Evolutionary conservation across 495 filamentous ascomycete species (phyloP).

Genomic region (Hypoxylon rickii): DNA sequence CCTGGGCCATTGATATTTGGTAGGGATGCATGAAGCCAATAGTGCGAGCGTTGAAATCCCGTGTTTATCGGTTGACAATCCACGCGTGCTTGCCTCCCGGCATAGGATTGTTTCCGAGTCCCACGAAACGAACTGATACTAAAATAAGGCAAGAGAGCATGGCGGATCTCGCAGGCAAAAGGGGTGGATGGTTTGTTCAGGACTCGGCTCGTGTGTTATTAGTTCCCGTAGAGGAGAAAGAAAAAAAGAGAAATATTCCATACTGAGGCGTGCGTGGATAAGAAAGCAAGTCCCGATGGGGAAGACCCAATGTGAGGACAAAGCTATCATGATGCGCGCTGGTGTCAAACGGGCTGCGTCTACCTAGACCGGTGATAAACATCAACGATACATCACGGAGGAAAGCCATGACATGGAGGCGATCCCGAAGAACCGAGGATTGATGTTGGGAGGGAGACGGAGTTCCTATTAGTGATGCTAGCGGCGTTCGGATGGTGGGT

Average conservation of each 20-base stretch:
- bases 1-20: conserved; percentile 4
- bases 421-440: too few relatives aligned
- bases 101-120: neutral
- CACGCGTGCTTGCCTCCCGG: conserved; percentile 9
- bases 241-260: conserved; percentile 9
- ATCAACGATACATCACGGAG: neutral
- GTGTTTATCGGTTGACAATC: conserved; percentile 4
- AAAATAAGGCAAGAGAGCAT: conserved; percentile 5
- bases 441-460: too few relatives aligned
- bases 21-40: neutral
- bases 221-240: conserved; percentile 20
- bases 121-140: conserved; percentile 1
- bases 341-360: conserved; percentile 1
- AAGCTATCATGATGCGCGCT: conserved; percentile 1
- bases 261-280: conserved; percentile 11
- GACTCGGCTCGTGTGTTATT: conserved; percentile 26
- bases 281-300: neutral
- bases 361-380: neutral
- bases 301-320: neutral
- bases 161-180: conserved; percentile 3
- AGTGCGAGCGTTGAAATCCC: conserved; percentile 2
- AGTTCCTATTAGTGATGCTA: too few relatives aligned
- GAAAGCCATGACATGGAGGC: too few relatives aligned
- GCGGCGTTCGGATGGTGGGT: neutral
- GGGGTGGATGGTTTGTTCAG: conserved; percentile 4